Conservation (phyloP, 148 eudicot genomes). For the Linanthus parryae region DNA sequence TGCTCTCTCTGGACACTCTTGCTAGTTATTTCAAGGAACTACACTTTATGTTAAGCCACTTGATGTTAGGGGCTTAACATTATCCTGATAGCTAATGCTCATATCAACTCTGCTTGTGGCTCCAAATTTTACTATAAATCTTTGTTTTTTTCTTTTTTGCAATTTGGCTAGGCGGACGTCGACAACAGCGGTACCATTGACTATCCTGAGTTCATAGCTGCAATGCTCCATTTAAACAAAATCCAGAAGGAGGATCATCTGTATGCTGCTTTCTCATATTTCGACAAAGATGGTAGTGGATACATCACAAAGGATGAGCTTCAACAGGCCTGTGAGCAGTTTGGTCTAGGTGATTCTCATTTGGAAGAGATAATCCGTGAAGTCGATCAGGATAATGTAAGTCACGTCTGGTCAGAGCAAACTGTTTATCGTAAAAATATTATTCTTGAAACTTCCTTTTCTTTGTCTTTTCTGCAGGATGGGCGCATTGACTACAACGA, state of each 20-base stretch:
- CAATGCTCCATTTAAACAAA: constrained; percentile 56
- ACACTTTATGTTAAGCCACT: too few species aligned
- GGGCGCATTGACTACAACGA: constrained; percentile 63
- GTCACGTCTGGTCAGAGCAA: not conserved
- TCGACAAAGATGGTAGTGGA: constrained; percentile 60
- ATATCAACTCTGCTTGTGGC: not conserved
- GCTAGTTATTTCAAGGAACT: too few species aligned
- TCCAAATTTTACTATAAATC: not conserved
- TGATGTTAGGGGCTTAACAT: too few species aligned
- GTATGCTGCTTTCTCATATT: constrained; percentile 55
- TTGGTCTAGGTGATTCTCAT: constrained; percentile 38
- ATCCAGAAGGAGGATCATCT: constrained; percentile 49
- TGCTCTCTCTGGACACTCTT: too few species aligned
- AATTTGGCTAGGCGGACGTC: constrained; percentile 42
- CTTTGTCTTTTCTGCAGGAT: constrained; percentile 28
- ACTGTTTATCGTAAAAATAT: not conserved
- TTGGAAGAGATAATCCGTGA: constrained; percentile 54
- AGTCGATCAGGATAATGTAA: constrained; percentile 58
- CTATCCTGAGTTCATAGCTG: constrained; percentile 55
- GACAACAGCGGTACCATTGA: constrained; percentile 68
- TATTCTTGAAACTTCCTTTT: not conserved
- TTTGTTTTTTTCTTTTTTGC: constrained; percentile 1
- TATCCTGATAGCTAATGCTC: too few species aligned
- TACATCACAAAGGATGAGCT: constrained; percentile 54
- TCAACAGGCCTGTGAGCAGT: constrained; percentile 54